Conservation (phyloP, 1,139 yeast genomes). For the Tardiomyces blankii region DNA sequence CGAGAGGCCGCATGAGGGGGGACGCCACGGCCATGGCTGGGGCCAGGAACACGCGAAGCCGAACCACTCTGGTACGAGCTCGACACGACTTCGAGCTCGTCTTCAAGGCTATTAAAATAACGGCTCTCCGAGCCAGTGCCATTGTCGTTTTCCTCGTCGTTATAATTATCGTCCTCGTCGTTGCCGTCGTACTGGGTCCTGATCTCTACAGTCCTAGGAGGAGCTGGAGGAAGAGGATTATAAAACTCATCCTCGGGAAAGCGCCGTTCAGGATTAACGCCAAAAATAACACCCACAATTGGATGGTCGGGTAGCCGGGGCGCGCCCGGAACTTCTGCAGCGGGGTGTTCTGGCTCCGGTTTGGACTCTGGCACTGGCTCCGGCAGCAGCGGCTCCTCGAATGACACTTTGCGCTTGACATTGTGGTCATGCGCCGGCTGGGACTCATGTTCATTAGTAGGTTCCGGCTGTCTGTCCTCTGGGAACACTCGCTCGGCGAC, state of each 20-base stretch:
- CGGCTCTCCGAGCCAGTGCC: neutral
- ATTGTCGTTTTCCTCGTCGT: neutral
- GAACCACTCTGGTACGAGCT: conserved; percentile 2
- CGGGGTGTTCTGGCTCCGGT: neutral
- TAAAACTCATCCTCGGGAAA: neutral
- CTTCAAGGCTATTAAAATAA: neutral
- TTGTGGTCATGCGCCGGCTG: neutral
- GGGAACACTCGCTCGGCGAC: conserved; percentile 10
- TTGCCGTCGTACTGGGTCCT: neutral
- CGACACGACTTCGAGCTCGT: conserved; percentile 1
- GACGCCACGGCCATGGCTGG: conserved; percentile 7
- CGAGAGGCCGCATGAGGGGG: neutral
- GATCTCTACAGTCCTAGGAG: neutral
- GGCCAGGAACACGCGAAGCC: conserved; percentile 9
- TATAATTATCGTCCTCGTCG: neutral
- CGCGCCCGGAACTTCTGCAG: neutral
- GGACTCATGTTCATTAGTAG: no score
- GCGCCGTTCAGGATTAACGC: neutral
- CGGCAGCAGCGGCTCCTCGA: no score
- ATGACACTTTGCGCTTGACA: neutral
- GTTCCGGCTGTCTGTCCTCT: neutral
- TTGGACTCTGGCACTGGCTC: no score
- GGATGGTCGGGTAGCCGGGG: neutral
- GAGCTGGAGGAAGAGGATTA: neutral
- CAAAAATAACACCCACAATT: neutral